Conservation (phyloP, 75 land plant species). For the Picea sitchensis region DNA sequence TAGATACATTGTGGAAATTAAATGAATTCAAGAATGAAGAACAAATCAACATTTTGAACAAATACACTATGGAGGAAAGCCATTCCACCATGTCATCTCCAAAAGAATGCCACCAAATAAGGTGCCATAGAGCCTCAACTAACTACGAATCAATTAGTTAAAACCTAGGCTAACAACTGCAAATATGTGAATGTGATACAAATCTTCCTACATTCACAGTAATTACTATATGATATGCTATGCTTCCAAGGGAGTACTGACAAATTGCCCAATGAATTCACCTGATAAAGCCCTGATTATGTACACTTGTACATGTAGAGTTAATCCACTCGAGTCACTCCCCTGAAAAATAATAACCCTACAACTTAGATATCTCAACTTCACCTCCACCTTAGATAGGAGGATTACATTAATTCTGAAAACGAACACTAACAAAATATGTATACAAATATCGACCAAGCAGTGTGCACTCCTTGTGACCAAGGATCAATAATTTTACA, state of each 20-base stretch:
- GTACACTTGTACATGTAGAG: slow-evolving; percentile 8
- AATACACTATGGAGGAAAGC: not conserved
- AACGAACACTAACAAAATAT: slow-evolving; percentile 1
- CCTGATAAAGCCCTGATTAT: slow-evolving; percentile 1
- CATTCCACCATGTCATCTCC: not conserved
- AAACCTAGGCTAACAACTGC: not conserved
- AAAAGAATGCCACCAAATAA: slow-evolving; percentile 1
- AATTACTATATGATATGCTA: not conserved
- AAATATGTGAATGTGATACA: not conserved
- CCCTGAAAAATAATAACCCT: slow-evolving; percentile 3
- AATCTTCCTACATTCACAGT: not conserved
- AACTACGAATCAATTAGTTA: slow-evolving; percentile 2
- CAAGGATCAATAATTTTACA: not conserved
- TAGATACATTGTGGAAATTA: too few relatives aligned
- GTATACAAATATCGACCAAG: slow-evolving; percentile 6
- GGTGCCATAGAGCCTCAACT: slow-evolving; percentile 1
- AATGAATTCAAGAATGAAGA: too few relatives aligned
- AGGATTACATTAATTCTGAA: not conserved
- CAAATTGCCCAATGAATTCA: slow-evolving; percentile 1
- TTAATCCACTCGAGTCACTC: not conserved
- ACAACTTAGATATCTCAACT: not conserved
- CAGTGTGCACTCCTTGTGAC: not conserved
- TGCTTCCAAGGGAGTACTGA: not conserved
- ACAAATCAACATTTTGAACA: too few relatives aligned
- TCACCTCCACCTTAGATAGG: slow-evolving; percentile 1